A percentile compares a stretch with the other conserved stretches of the same genome.
Evolutionary conservation across 768 basidiomycete genomes (phyloP).

Genomic region (Porphyrellus cyaneotinctus): DNA sequence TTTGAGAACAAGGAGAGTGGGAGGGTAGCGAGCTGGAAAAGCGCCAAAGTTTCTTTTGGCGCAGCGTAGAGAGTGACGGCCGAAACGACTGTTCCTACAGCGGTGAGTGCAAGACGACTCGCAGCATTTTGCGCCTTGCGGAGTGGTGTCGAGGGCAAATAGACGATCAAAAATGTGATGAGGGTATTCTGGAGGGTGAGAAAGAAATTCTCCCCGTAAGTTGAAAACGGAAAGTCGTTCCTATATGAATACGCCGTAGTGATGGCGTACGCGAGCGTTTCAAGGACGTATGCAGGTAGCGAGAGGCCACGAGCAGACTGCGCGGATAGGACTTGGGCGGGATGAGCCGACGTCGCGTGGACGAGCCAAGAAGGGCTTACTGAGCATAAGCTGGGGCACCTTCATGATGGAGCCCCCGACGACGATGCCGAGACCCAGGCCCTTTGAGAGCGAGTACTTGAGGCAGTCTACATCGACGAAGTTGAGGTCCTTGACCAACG

Average conservation of each 20-base stretch:
- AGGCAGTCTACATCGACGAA: conserved; percentile 75
- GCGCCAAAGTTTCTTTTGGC: conserved; percentile 49
- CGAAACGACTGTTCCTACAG: conserved; percentile 32
- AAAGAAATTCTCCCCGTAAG: conserved; percentile 97
- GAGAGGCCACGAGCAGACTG: conserved; percentile 85
- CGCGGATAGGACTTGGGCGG: conserved; percentile 55
- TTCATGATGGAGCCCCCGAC: conserved; percentile 94
- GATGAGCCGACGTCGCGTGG: neutral
- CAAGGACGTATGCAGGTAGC: conserved; percentile 80
- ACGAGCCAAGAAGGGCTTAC: conserved; percentile 39
- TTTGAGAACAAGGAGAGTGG: conserved; percentile 92
- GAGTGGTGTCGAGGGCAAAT: conserved; percentile 42
- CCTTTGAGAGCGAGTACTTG: conserved; percentile 90
- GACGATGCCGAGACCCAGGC: conserved; percentile 88
- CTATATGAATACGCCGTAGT: conserved; percentile 83
- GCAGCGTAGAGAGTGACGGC: conserved; percentile 44
- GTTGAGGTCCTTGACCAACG: conserved; percentile 83
- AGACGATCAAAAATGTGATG: conserved; percentile 85
- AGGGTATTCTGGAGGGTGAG: conserved; percentile 82
- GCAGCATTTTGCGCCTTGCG: conserved; percentile 25
- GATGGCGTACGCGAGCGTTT: conserved; percentile 88
- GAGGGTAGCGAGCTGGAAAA: conserved; percentile 81
- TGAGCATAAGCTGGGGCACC: conserved; percentile 86
- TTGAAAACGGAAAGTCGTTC: conserved; percentile 89
- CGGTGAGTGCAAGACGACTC: conserved; percentile 30